Evolutionary conservation across 2,329 filamentous ascomycete genomes (phyloP), one percentile per base, ranked within the genome.

Genomic region (Pestalotiopsis sp.): DNA sequence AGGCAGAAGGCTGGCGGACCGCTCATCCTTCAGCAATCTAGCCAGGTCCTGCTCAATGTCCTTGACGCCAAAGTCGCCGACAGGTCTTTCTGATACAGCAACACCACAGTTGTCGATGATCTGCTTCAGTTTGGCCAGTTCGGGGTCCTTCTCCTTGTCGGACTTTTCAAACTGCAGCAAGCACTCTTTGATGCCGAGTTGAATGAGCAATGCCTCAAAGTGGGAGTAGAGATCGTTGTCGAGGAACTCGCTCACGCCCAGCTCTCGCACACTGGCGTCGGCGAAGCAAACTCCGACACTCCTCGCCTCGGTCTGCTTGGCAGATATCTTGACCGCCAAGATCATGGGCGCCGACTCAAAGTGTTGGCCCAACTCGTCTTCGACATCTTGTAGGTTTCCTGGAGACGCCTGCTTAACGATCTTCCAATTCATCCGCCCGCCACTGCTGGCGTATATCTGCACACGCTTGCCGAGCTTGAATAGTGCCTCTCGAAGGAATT

Each of bases 171-270:
- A 82, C 75, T 94, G 92, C n/a, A 99, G 82, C 38, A 99, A 83
- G 76, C 95, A 98, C 80, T 99, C 96, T 78, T 94, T 96, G 23
- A 98, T 94, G 5, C 96, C 96, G 3, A 99, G 89, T 78, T 99
- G 97, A 73, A 99, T 99, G 66, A 99, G 89, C 20, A 99, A 86
- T 3, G 95, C 94, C 82, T 99, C 96, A 73, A 99, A 97, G 79
- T 99, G 99, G 66, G 95, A 98, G 83, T 97, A 99, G 11, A 98
- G 86, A 78, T 99, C 96, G 77, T 98, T 99, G 85, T 99, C 96
- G n/a, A 97, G 88, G 73, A 99, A 99, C 78, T 99, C 97, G 84
- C 93, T 97, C 66, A 99, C 94, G 9, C 96, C 96, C 2, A 99
- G 87, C 83, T 99, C 96, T 65, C 96, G 89, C 31, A 98, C 95